phyloP scores from a whole-genome alignment of 371 early-diverging fungal species.

The Syncephalastrum racemosum region DNA sequence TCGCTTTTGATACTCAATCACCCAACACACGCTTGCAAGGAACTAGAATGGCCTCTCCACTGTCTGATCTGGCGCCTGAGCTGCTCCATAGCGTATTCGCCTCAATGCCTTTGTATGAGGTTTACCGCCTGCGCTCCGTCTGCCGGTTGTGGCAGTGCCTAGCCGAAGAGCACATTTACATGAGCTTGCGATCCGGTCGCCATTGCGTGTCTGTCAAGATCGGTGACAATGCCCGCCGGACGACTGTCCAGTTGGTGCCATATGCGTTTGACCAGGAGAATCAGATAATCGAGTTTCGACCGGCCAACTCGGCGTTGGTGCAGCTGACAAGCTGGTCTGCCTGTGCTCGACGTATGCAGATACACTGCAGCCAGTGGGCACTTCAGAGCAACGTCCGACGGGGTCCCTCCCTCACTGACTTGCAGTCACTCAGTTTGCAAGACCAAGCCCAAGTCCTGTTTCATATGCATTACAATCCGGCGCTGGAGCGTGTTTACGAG shows the following conservation, averaged over 20 bases:
- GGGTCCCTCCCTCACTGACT: background rate
- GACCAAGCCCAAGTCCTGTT: slow-evolving; percentile 38
- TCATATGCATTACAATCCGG: slow-evolving; percentile 41
- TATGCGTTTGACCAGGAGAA: slow-evolving; percentile 30
- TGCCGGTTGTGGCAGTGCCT: slow-evolving; percentile 25
- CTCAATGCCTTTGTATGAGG: slow-evolving; percentile 29
- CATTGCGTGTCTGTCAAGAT: slow-evolving; percentile 27
- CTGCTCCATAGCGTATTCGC: slow-evolving; percentile 33
- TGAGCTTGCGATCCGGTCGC: slow-evolving; percentile 20
- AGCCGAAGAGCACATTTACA: slow-evolving; percentile 34
- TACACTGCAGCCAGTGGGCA: slow-evolving; percentile 36
- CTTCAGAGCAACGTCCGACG: background rate
- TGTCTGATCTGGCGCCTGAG: slow-evolving; percentile 32
- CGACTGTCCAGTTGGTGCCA: slow-evolving; percentile 21
- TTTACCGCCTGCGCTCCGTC: slow-evolving; percentile 34
- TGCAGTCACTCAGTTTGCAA: slow-evolving; percentile 15
- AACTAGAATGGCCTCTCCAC: background rate
- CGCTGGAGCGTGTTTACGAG: slow-evolving; percentile 35
- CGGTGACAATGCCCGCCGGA: slow-evolving; percentile 18
- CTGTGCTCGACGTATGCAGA: slow-evolving; percentile 29
- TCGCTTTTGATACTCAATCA: too few relatives aligned
- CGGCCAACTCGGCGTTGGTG: slow-evolving; percentile 5
- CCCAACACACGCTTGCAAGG: too few relatives aligned
- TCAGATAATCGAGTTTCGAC: slow-evolving; percentile 42
- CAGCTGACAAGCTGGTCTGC: slow-evolving; percentile 16